Percentiles rank a stretch among this genome's conserved stretches.
Conservation (phyloP, 2,329 filamentous ascomycete species). For the Rhynchosporium graminicola region DNA sequence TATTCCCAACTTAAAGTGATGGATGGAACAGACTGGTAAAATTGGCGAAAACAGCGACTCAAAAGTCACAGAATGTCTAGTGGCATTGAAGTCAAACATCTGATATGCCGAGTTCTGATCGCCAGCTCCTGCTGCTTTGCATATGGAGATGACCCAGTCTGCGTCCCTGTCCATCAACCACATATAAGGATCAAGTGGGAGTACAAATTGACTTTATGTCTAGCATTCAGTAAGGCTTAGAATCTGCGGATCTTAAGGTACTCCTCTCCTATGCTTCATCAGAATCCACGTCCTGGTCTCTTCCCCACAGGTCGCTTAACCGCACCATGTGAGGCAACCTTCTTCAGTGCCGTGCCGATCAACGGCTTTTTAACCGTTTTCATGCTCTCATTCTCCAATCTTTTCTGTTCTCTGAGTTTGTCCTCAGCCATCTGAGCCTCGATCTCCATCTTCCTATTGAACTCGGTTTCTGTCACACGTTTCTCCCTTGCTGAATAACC, state of each 20-base stretch:
- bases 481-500: conserved; percentile 88
- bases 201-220: too few relatives aligned
- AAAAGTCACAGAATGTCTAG: too few relatives aligned
- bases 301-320: conserved; percentile 63
- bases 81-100: too few relatives aligned
- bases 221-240: background rate
- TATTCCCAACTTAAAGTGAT: too few relatives aligned
- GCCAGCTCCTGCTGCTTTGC: too few relatives aligned
- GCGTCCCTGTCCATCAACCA: too few relatives aligned
- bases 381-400: conserved; percentile 52
- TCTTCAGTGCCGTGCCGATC: conserved; percentile 48
- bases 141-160: too few relatives aligned
- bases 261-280: conserved; percentile 8
- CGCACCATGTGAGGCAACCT: conserved; percentile 61
- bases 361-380: conserved; percentile 48
- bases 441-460: conserved; percentile 90
- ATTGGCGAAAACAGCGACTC: too few relatives aligned
- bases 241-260: background rate
- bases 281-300: conserved; percentile 53
- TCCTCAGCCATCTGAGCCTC: conserved; percentile 90
- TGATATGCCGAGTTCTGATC: too few relatives aligned
- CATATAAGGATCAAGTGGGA: too few relatives aligned
- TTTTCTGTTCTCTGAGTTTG: conserved; percentile 66
- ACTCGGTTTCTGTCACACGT: conserved; percentile 85
- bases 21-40: too few relatives aligned